phyloP scores from a whole-genome alignment of 2,329 filamentous ascomycete genomes.

The Trichoderma endophyticum region DNA sequence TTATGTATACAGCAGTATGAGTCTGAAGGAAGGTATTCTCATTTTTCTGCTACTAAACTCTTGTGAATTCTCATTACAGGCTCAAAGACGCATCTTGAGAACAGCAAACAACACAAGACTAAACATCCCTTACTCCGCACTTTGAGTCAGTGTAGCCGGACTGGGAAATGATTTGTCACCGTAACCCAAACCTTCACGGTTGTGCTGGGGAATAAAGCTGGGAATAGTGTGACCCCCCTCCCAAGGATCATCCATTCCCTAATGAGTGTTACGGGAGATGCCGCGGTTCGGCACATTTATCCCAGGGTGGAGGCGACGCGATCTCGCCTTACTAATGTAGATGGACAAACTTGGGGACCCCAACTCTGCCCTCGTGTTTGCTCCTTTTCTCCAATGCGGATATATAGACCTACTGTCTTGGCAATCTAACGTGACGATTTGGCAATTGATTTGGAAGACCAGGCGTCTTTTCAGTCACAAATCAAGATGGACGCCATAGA shows the following conservation, averaged over 20 bases:
- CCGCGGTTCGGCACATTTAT: neutral
- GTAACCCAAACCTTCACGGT: neutral
- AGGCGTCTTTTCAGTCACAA: neutral
- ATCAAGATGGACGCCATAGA: neutral
- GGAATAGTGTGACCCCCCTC: neutral
- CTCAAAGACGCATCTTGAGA: neutral
- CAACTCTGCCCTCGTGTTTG: neutral
- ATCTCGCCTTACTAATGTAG: neutral
- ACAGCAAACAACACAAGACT: neutral
- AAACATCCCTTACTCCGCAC: neutral
- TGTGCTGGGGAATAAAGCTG: neutral
- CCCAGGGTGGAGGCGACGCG: neutral
- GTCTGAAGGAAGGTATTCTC: neutral
- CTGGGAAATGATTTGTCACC: neutral
- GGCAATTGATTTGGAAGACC: neutral
- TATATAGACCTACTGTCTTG: neutral
- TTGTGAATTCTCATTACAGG: neutral
- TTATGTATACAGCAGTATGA: rapidly evolving
- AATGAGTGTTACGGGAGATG: neutral
- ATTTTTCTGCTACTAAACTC: neutral
- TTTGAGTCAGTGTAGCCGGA: neutral
- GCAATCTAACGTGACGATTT: neutral
- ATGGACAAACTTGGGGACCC: neutral
- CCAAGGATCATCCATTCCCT: neutral
- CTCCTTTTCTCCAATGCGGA: neutral